Base-by-base conservation (phyloP, 2,329 filamentous ascomycete genomes). In the Mycosphaerella arachidis region DNA sequence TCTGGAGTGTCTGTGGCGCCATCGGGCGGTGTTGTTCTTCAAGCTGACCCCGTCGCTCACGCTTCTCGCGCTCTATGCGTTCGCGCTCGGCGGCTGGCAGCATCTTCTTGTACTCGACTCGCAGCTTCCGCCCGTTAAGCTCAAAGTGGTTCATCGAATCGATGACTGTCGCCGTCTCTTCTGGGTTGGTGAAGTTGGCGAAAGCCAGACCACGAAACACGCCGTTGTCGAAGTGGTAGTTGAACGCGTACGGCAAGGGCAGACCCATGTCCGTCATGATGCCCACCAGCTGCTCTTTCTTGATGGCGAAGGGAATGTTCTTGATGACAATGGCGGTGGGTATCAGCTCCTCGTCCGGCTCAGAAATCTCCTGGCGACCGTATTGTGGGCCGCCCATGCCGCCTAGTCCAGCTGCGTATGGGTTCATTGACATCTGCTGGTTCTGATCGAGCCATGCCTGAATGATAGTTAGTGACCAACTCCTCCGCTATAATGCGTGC, bases 21-120 rank as follows among this genome's bases (percentile, higher is more conserved):
- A 89, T 87, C 69, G 79, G 91, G 72, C 92, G 87, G 76, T 99
- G 94, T 76, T 99, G 94, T 76, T 99, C 94, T 76, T 99, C 92
- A 12, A 99, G 83, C 76, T 99, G 94, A 53, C 94, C 94, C 55
- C 94, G 87, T 68, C 94, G 90, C 78, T 97, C 93, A 59, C 94
- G 85, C 85, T 97, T 99, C 77, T 97, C 94, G 6, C 94, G 85
- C 76, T 99, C 94, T 67, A 99, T 97, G 45, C 94, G 86, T 76
- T 99, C 94, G 55, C 94, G 86, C 76, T 97, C 94, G 33, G 92
- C 91, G 66, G 95, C 85, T 0, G 94, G 94, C 5, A 99, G 84
- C 94, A 99, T 97, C 79, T 97, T 97, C 82, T 99, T 99, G 80
- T 97, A 99, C 76, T 99, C 94, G 29, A 99, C 94, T 53, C 94